Evolutionary conservation across 1,284 basidiomycete genomes (phyloP).

Genomic region (Gymnopus androsaceus): DNA sequence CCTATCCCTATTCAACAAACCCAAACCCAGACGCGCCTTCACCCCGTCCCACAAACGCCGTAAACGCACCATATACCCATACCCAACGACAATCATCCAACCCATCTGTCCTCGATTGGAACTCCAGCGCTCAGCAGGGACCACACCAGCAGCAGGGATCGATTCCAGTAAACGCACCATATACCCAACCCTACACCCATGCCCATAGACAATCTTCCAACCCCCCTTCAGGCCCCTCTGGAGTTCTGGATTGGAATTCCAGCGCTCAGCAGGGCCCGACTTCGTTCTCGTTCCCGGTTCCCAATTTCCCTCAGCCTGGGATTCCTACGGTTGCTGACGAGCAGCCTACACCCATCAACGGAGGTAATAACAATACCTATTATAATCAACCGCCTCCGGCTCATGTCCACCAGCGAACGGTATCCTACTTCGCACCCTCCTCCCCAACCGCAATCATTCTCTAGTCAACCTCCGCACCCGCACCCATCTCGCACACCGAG

Average conservation of each 20-base stretch:
- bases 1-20: neutral
- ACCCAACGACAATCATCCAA: slow-evolving; percentile 3
- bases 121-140: neutral
- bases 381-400: slow-evolving; percentile 1
- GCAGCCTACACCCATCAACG: slow-evolving; percentile 3
- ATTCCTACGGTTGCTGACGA: slow-evolving; percentile 18
- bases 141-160: neutral
- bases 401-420: slow-evolving; percentile 4
- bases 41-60: neutral
- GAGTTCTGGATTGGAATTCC: slow-evolving; percentile 2
- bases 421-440: slow-evolving; percentile 7
- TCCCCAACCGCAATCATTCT: too few species aligned
- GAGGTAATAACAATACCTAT: neutral
- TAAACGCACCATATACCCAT: neutral
- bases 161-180: neutral
- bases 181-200: too few species aligned
- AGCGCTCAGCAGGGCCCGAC: too few species aligned
- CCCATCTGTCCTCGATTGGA: slow-evolving; percentile 1
- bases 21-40: neutral
- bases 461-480: slow-evolving; percentile 5
- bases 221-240: neutral
- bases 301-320: slow-evolving; percentile 20
- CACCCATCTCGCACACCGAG: slow-evolving; percentile 9
- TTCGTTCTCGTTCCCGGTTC: slow-evolving; percentile 32
- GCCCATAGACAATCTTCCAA: neutral